Base-by-base conservation (phyloP, 768 basidiomycete genomes). In the Myochromella boudieri region DNA sequence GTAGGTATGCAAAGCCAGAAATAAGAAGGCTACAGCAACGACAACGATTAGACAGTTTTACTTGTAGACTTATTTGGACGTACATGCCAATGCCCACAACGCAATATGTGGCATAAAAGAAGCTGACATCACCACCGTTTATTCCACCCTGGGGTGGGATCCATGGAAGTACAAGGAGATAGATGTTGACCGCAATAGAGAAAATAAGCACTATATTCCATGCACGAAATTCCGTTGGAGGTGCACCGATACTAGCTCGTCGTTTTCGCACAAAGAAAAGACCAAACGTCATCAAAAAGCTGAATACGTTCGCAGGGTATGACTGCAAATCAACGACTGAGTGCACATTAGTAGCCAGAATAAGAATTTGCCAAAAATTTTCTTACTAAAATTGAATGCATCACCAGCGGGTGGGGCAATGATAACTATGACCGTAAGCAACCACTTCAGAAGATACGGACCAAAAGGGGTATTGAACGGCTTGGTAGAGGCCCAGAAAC, bases 391-490 rank as follows among this genome's bases (percentile, higher is more conserved):
- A 52, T 70, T 69, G 57, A 74, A 74, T 6, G 70, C 71, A 54
- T 71, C 72, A 40, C 68, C 68, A 20, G 69, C 65, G 2, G 72
- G 71, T 21, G 71, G 68, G 1, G 68, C 72, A 34, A 77, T 59
- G 50, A 81, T 78, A 41, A 80, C 70, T 45, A 80, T 65, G 17
- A 70, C 63, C 1, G 75, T 75, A 10, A 78, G 52, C 9, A 69
- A 41, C 68, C 71, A 81, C 47, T 75, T 70, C 28, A 77, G 60
- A 9, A 73, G 57, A 31, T 76, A 68, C 3, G 78, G 73, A 1
- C 65, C 73, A 1, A 70, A 57, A 5, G 79, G 78, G 3, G 78
- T 78, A 27, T 74, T 75, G 55, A 80, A 80, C 1, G 78, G 78
- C 28, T 66, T 63, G 2, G 73, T 78, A 1, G 74, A 75, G 4